Base-by-base conservation (phyloP, 2,329 filamentous ascomycete species). In the Aspergillus bombycis region DNA sequence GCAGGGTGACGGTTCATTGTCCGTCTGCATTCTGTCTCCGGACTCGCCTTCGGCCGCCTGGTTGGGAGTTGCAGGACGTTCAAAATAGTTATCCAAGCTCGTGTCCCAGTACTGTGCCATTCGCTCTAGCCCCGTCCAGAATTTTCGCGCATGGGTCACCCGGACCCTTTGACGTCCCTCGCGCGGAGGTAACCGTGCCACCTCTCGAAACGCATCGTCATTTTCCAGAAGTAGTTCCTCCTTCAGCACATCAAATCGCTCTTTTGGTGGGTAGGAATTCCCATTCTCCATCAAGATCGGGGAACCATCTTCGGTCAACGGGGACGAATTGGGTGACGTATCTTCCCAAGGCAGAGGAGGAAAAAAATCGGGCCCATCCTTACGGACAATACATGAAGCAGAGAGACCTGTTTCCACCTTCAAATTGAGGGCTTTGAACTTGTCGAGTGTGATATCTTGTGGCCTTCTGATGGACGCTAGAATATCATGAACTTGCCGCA, bases 21-120 rank as follows among this genome's bases (percentile, higher is more conserved):
- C 64, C 38, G 61, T 66, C 53, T 71, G 66, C 62, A 71, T 70
- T 32, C 66, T 61, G 56, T 68, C 70, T 30, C 46, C 50, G 65
- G 64, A 36, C 57, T 70, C 34, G 61, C 67, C 60, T 3, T 34
- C 9, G 2, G 70, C 58, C 1, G 68, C 67, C n/a, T 60, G 64
- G 54, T 70, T 66, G 12, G 73, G 71, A 0, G 68, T 70, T 23
- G 68, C 70, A 30, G 77, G 72, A 19, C 76, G 74, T 59, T 81
- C 78, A 62, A 81, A 81, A 71, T 88, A 88, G 34, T 87, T 75
- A 67, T 89, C 87, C 55, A 84, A 71, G 63, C 83, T 86, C 45
- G 79, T 80, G 70, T 89, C 87, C 87, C 87, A 89, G 70, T 88
- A 89, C 66, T 86, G 84, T 19, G 85, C 80, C 81, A 89, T 81